These are phyloP conservation scores for Bolboschoenoplectus hybrid DNA, from an alignment of 202 grass and related monocot genomes.

Conservation along the genomic window DNA sequence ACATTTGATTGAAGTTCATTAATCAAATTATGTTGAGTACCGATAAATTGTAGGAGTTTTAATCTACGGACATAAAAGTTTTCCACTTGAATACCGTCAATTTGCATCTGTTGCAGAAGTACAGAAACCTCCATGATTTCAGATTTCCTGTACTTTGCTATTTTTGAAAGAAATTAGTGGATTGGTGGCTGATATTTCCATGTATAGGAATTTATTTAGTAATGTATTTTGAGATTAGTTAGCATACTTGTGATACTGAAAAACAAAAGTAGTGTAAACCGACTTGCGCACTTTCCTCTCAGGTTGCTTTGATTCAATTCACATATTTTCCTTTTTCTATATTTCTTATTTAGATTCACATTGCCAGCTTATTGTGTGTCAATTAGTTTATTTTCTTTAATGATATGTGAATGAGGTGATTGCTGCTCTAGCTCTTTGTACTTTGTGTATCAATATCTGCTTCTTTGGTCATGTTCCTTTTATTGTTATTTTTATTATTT, in stretches of 20 bases:
- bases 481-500: too few species aligned
- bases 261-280: background rate
- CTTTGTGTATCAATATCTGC: too few species aligned
- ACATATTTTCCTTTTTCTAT: too few species aligned
- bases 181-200: background rate
- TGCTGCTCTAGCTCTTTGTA: too few species aligned
- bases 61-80: background rate
- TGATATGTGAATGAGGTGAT: too few species aligned
- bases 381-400: too few species aligned
- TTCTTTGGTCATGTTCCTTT: too few species aligned
- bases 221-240: background rate
- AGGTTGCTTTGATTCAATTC: background rate
- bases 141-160: background rate
- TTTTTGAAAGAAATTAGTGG: background rate
- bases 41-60: background rate
- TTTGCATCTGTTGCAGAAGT: background rate
- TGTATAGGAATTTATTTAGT: background rate
- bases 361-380: too few species aligned
- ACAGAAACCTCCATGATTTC: background rate
- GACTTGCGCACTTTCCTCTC: background rate
- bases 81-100: background rate
- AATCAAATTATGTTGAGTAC: background rate
- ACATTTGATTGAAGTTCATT: background rate
- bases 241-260: background rate
- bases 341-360: too few species aligned